These are phyloP conservation scores for Penicillium rolfsii DNA, from an alignment of 2,329 filamentous ascomycete species.

Conservation along the genomic window DNA sequence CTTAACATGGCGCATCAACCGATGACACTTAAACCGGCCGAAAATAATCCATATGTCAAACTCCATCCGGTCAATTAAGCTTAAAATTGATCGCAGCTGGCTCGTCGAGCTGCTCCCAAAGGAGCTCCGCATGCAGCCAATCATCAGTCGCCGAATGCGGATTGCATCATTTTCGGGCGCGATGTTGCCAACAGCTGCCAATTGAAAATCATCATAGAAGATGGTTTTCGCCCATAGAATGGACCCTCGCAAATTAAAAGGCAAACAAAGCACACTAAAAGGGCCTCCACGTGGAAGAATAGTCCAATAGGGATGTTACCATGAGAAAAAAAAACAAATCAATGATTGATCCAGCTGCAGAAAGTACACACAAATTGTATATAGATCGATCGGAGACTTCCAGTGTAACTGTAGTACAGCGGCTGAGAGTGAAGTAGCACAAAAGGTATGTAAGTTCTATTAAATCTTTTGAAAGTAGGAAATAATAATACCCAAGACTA, in stretches of 20 bases:
- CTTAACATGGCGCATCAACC: not conserved
- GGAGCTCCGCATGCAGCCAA: constrained; percentile 9
- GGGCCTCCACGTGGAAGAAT: not conserved
- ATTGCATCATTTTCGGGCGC: constrained; percentile 21
- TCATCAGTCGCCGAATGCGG: constrained; percentile 12
- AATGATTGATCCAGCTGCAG: not conserved
- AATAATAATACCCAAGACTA: no score
- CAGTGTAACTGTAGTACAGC: no score
- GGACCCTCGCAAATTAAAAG: not conserved
- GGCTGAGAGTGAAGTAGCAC: no score
- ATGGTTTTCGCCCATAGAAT: not conserved
- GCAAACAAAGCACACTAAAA: not conserved
- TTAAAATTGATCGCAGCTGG: constrained; percentile 2
- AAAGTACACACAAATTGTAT: not conserved
- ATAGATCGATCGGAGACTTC: not conserved
- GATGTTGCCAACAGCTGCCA: constrained; percentile 24
- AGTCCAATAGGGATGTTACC: not conserved
- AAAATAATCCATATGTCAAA: not conserved
- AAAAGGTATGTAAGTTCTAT: no score
- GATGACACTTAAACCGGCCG: not conserved
- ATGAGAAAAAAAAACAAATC: not conserved
- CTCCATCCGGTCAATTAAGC: constrained; percentile 7
- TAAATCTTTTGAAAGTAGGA: no score
- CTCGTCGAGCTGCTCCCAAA: constrained; percentile 2
- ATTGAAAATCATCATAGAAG: constrained; percentile 1